Percentiles rank a stretch among this genome's conserved stretches.
Conservation (phyloP, 148 eudicot genomes). For the Selenicereus undatus region DNA sequence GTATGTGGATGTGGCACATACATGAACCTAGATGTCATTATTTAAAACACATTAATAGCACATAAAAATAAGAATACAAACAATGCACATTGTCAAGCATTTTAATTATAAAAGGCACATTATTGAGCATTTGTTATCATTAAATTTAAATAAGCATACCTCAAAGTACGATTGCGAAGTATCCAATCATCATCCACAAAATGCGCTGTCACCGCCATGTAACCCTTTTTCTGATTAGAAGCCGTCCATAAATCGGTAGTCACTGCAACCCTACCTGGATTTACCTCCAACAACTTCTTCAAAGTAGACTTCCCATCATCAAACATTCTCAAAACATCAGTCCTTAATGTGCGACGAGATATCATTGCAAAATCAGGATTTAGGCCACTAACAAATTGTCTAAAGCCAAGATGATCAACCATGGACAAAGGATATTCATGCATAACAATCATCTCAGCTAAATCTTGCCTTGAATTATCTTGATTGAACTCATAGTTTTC, state of each 20-base stretch:
- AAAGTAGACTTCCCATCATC: background rate
- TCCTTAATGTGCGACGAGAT: background rate
- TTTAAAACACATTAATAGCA: too few relatives aligned
- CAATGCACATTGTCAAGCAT: too few relatives aligned
- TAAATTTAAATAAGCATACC: too few relatives aligned
- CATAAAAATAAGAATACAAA: too few relatives aligned
- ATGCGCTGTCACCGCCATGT: background rate
- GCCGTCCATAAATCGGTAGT: background rate
- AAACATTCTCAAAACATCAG: background rate
- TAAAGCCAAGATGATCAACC: background rate
- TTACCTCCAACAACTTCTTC: background rate
- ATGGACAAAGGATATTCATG: background rate
- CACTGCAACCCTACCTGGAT: background rate
- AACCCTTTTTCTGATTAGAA: background rate
- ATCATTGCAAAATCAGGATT: background rate
- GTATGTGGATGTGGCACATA: too few relatives aligned
- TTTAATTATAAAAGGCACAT: background rate
- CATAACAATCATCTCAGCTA: background rate
- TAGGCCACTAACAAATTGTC: background rate
- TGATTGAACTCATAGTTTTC: too few relatives aligned
- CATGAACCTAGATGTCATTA: too few relatives aligned
- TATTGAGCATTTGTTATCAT: too few relatives aligned
- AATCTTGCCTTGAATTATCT: too few relatives aligned
- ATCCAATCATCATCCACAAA: background rate
- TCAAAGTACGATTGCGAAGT: background rate